These are phyloP conservation scores for Physcomitrellopsis africana DNA, from an alignment of 225 moss, liverwort and hornwort species.

Conservation along the genomic window DNA sequence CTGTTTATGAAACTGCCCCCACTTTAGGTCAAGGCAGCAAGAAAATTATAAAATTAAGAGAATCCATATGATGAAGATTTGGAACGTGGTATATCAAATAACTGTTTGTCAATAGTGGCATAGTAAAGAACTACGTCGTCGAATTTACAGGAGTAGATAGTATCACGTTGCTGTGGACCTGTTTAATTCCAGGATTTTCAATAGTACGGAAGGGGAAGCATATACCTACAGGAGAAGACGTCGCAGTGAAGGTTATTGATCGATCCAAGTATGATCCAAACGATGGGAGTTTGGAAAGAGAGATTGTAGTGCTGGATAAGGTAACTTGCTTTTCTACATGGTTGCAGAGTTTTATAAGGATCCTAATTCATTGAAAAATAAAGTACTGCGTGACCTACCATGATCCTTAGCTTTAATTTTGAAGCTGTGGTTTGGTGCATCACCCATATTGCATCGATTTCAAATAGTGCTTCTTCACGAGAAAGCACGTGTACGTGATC, in stretches of 20 bases:
- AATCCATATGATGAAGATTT: no score
- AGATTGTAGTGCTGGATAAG: constrained; percentile 82
- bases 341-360: background rate
- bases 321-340: constrained; percentile 22
- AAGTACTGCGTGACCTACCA: background rate
- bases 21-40: no score
- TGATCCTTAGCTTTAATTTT: background rate
- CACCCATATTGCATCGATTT: constrained; percentile 80
- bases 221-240: constrained; percentile 63
- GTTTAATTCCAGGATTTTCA: constrained; percentile 61
- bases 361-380: background rate
- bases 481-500: constrained; percentile 80
- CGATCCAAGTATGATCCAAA: constrained; percentile 77
- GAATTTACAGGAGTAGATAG: background rate
- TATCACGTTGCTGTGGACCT: background rate
- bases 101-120: background rate
- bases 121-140: background rate
- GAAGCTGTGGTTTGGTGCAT: constrained; percentile 50
- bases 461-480: constrained; percentile 86
- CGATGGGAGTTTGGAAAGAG: constrained; percentile 79
- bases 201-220: constrained; percentile 74
- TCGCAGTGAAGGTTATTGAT: constrained; percentile 83
- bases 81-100: no score
- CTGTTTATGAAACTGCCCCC: no score
- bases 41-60: no score